phyloP scores from a whole-genome alignment of 495 filamentous ascomycete genomes.

The Darksidea phi region DNA sequence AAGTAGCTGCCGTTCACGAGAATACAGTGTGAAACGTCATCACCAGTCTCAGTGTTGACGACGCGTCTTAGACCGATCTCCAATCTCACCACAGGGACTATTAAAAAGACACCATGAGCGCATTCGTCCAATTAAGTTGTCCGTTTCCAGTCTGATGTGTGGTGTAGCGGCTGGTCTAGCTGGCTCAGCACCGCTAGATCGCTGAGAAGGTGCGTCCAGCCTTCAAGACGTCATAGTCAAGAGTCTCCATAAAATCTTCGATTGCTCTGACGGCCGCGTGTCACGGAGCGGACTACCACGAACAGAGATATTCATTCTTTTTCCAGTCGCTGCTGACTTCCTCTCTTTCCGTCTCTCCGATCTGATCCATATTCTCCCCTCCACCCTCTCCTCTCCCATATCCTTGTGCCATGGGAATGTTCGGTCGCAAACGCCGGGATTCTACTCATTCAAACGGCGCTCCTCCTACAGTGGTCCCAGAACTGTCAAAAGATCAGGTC shows the following conservation, averaged over 20 bases:
- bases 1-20: no score
- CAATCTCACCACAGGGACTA: no score
- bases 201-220: not conserved
- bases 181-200: not conserved
- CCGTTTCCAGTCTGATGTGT: not conserved
- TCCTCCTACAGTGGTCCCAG: conserved; percentile 12
- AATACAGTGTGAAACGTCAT: no score
- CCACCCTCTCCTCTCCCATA: not conserved
- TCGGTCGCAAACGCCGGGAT: conserved; percentile 7
- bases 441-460: not conserved
- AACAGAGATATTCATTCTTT: conserved; percentile 4
- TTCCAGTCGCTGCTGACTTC: not conserved
- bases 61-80: no score
- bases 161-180: not conserved
- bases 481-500: conserved; percentile 41
- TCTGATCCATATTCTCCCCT: not conserved
- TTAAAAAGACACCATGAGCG: no score
- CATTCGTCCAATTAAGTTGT: not conserved
- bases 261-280: conserved; percentile 13
- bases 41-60: no score
- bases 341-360: not conserved
- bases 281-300: not conserved
- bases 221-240: conserved; percentile 22
- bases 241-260: conserved; percentile 17
- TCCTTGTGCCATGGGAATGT: conserved; percentile 12